phyloP scores from a whole-genome alignment of 176 grass and related monocot genomes.

The Alopecurus myosuroides region DNA sequence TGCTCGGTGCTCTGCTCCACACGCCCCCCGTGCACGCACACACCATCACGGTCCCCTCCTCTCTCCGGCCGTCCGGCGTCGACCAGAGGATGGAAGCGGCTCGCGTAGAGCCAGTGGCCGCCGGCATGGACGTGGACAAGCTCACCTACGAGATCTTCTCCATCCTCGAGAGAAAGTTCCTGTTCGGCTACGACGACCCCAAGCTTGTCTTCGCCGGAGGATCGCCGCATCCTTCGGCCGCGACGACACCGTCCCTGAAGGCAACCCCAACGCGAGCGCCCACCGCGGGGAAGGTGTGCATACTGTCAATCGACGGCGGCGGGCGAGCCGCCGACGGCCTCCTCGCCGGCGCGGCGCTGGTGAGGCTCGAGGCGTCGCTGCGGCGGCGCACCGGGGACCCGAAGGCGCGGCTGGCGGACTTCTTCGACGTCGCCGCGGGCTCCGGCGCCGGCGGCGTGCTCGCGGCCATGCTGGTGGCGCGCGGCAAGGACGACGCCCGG shows the following conservation, averaged over 20 bases:
- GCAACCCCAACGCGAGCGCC: too few relatives aligned
- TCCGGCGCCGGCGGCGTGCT: constrained; percentile 91
- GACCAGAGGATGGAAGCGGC: neutral
- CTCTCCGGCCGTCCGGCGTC: neutral
- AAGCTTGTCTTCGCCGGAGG: constrained; percentile 47
- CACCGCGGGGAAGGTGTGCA: constrained; percentile 35
- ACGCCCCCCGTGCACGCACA: neutral
- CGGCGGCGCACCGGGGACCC: constrained; percentile 52
- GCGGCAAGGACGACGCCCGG: constrained; percentile 38
- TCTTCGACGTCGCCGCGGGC: constrained; percentile 82
- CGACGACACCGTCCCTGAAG: too few relatives aligned
- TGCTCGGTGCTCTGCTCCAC: constrained; percentile 25
- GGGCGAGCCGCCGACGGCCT: constrained; percentile 63
- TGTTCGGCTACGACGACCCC: constrained; percentile 78
- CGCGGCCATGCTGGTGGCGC: constrained; percentile 73
- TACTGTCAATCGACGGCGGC: constrained; percentile 91
- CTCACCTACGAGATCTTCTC: constrained; percentile 97
- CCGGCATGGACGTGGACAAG: constrained; percentile 84
- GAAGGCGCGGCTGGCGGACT: constrained; percentile 53
- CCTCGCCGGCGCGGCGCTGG: constrained; percentile 62
- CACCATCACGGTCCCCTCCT: neutral
- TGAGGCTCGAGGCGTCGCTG: constrained; percentile 63
- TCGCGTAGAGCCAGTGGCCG: neutral
- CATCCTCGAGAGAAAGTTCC: constrained; percentile 92
- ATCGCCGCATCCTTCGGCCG: neutral